Conservation (phyloP, 371 early-diverging fungal species). For the Gilbertella persicaria region DNA sequence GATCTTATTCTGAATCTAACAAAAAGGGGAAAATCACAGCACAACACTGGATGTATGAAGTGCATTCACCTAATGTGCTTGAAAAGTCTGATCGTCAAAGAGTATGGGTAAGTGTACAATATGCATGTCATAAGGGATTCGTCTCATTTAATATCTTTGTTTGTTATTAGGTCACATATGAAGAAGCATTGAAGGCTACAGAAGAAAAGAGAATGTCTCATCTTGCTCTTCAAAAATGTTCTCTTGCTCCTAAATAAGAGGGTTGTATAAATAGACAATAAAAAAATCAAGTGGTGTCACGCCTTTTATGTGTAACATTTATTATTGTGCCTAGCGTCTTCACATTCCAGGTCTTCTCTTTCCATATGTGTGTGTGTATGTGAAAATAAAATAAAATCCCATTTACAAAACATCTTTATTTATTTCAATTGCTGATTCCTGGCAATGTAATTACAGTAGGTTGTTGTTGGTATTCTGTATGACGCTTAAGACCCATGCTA, state of each 20-base stretch:
- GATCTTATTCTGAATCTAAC: conserved; percentile 42
- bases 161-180: conserved; percentile 26
- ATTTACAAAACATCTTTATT: no score
- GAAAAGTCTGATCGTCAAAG: conserved; percentile 26
- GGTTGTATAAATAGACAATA: neutral
- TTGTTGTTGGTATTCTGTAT: conserved; percentile 53
- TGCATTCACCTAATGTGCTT: conserved; percentile 28
- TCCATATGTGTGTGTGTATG: no score
- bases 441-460: conserved; percentile 29
- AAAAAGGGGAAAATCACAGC: conserved; percentile 45
- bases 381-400: no score
- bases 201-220: conserved; percentile 39
- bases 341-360: no score
- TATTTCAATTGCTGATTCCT: conserved; percentile 18
- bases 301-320: no score
- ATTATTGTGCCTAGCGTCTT: no score
- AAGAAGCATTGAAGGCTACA: conserved; percentile 38
- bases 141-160: neutral
- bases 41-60: conserved; percentile 51
- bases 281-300: no score
- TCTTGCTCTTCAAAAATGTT: conserved; percentile 35
- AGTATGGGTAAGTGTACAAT: conserved; percentile 30
- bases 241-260: conserved; percentile 11
- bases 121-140: neutral
- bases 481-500: conserved; percentile 53